phyloP scores from a whole-genome alignment of 1,284 basidiomycete species.

The Apiotrichum gracile region DNA sequence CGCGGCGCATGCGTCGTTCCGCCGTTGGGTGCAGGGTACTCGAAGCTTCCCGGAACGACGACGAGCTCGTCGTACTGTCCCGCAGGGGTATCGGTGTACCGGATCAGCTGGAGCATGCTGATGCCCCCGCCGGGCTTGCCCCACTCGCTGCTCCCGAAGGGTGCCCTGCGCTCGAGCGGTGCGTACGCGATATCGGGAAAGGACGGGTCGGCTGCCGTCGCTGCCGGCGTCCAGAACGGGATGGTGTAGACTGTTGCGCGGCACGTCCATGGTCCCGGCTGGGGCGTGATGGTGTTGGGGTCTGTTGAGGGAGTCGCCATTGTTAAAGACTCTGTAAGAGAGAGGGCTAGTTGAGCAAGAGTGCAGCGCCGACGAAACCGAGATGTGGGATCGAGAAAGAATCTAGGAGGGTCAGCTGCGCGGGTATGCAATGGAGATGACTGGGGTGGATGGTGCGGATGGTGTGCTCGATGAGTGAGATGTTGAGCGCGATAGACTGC shows the following conservation, averaged over 20 bases:
- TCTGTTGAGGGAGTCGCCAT: neutral
- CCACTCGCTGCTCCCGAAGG: neutral
- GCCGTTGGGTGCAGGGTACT: neutral
- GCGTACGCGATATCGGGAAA: neutral
- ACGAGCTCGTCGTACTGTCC: conserved; percentile 6
- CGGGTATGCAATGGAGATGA: too few species aligned
- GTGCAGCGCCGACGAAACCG: too few species aligned
- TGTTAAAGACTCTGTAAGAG: too few species aligned
- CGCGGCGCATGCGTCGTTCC: neutral
- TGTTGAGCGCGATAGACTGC: too few species aligned
- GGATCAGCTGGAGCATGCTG: conserved; percentile 4
- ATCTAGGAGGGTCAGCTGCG: too few species aligned
- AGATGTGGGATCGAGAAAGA: too few species aligned
- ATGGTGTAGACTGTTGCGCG: conserved; percentile 5
- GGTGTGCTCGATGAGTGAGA: too few species aligned
- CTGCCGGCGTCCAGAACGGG: neutral
- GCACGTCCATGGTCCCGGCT: conserved; percentile 1
- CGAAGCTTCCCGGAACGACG: conserved; percentile 5
- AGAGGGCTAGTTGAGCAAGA: neutral
- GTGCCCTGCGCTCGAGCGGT: conserved; percentile 1
- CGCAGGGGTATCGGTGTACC: conserved; percentile 3
- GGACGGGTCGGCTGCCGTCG: neutral
- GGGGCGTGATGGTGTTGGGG: neutral
- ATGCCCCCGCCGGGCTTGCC: conserved; percentile 4
- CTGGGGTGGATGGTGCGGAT: too few species aligned